Evolutionary conservation across 1,284 basidiomycete genomes (phyloP).

Genomic region (Ustilago shanxiensis): DNA sequence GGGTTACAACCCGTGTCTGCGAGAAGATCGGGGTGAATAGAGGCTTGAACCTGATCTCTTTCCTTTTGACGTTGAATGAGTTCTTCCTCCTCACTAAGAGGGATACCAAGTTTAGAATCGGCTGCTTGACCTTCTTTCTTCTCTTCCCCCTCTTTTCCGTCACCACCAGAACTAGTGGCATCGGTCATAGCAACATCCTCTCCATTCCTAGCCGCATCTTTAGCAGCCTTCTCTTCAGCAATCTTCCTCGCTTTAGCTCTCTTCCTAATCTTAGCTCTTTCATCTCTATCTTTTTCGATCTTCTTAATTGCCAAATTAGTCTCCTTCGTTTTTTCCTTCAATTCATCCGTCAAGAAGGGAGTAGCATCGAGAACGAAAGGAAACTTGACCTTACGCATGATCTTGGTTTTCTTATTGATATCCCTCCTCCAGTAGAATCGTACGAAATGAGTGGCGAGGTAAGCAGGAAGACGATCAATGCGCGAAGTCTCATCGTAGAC

Average conservation of each 20-base stretch:
- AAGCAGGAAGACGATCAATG: conserved; percentile 82
- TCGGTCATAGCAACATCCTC: conserved; percentile 76
- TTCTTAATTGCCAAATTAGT: conserved; percentile 80
- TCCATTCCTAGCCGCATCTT: conserved; percentile 55
- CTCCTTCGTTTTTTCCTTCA: conserved; percentile 80
- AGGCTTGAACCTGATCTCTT: conserved; percentile 60
- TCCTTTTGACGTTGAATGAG: conserved; percentile 72
- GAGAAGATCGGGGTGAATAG: conserved; percentile 78
- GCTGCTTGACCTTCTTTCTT: conserved; percentile 3
- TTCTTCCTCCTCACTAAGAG: conserved; percentile 77
- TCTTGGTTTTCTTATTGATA: conserved; percentile 78
- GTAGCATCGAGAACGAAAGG: conserved; percentile 85
- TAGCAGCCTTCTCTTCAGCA: conserved; percentile 53
- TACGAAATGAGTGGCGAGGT: conserved; percentile 91
- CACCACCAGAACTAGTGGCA: conserved; percentile 11
- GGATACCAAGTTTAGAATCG: conserved; percentile 48
- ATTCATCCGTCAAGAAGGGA: conserved; percentile 84
- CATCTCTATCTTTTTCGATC: conserved; percentile 84
- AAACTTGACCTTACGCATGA: conserved; percentile 91
- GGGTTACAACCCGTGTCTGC: conserved; percentile 80
- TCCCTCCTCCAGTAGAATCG: conserved; percentile 95
- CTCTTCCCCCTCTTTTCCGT: neutral
- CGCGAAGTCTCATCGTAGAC: conserved; percentile 86
- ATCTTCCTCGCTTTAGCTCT: conserved; percentile 76
- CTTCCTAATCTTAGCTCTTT: conserved; percentile 85